Evolutionary conservation across 75 land plant genomes (phyloP), one percentile per base, ranked within the genome.

Genomic region (Sequoiadendron giganteum): DNA sequence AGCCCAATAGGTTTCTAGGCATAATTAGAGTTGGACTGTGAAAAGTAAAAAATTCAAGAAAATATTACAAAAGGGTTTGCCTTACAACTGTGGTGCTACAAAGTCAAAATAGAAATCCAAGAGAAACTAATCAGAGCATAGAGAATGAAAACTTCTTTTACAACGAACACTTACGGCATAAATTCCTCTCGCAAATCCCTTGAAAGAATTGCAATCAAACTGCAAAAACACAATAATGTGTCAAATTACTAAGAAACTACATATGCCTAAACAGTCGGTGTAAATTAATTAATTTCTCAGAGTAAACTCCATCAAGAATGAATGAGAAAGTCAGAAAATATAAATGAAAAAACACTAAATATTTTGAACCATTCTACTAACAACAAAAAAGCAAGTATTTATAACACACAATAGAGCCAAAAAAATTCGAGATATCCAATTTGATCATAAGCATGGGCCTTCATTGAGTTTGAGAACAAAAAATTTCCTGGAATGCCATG

Each of bases 131-230:
- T 28, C 7, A 30, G n/a, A 83, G 42, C 10, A 42, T 13, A 40
- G 48, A 38, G 40, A 42, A 42, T 19, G 39, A 11, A 28, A 18
- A 30, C 13, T 40, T 83, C 40, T 81, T 47, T 14, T 25, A 72
- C 54, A 85, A 43, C 73, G 73, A 75, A 81, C 38, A 93, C 98
- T 96, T 91, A 97, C 98, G 93, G 94, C 15, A 96, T 5, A 89
- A 96, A 98, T 28, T 98, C 99, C 70, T 92, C 94, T 18, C 87
- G 87, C 14, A 98, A 90, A 91, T 98, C 99, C 87, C 98, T 95
- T 8, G 98, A 92, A 61, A 98, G 87, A 73, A 89, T 90, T 84
- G 96, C 98, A 91, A 96, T 88, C 86, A 98, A 91, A 90, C 96
- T 97, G 92, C 68, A 55, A 78, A 34, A 30, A 85, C n/a, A 55